Evolutionary conservation across 2,329 filamentous ascomycete genomes (phyloP), one percentile per base, ranked within the genome.

Genomic region (Aspergillus candidus): DNA sequence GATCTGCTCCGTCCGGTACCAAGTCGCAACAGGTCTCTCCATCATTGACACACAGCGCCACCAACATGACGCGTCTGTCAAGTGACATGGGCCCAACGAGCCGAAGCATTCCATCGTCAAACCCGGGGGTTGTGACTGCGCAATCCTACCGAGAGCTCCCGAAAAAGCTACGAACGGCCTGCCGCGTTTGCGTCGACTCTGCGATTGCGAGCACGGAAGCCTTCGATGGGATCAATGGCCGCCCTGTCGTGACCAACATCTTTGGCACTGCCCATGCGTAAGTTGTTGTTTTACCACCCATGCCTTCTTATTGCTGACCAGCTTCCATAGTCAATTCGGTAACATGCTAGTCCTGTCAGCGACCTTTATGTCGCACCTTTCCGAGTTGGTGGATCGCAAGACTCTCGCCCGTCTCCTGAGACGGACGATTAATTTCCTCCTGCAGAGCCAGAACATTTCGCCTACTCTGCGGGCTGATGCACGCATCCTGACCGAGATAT

Each of bases 211-310:
- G 91, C 63, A 97, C 91, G 0, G 78, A 81, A 43, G 88, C 89
- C 1, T 94, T 97, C 61, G 79, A 86, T 61, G 74, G 75, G 2
- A 72, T 78, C 12, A 68, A 63, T 18, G 70, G 78, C 49, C 79
- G 88, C 27, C 80, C 86, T 7, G 84, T 96, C 40, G 83, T 97
- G 43, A 97, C 91, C n/a, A 97, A 96, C 57, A 83, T 95, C 17
- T 94, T 95, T 67, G 90, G 91, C 41, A 97, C 91, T 13, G 86
- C 89, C 50, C 91, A 96, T 74, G 90, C 91, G 87, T 94, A 86
- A 80, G 88, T 47, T 14, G 12, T 13, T 11, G 12, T 22, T 2
- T 43, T 11, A 27, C 38, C n/a, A n/a, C n/a, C n/a, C n/a, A n/a
- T 13, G 27, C 14, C 10, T 32, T 18, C 13, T 4, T 3, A 10